These are phyloP conservation scores for Pseudogymnoascus sp. DNA, from an alignment of 2,329 filamentous ascomycete genomes.

Conservation along the genomic window DNA sequence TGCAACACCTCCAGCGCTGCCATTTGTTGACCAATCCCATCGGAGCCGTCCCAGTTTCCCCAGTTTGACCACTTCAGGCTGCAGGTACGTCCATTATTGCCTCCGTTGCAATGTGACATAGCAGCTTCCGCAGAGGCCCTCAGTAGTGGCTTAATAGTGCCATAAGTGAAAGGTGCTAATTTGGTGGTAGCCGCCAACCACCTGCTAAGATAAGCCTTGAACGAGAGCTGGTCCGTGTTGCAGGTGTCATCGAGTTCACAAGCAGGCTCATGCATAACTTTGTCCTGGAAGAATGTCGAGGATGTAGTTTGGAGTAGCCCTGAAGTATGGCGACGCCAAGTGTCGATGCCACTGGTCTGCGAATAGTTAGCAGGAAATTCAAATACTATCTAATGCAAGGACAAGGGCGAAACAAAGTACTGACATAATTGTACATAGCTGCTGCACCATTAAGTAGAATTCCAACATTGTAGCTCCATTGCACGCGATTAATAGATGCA, in stretches of 20 bases:
- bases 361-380: slow-evolving; percentile 20
- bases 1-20: slow-evolving; percentile 57
- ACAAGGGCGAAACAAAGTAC: slow-evolving; percentile 16
- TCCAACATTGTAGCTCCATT: slow-evolving; percentile 64
- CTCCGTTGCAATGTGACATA: slow-evolving; percentile 49
- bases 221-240: slow-evolving; percentile 54
- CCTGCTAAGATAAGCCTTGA: slow-evolving; percentile 54
- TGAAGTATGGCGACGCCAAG: slow-evolving; percentile 52
- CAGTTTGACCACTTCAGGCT: slow-evolving; percentile 51
- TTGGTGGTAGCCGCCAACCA: slow-evolving; percentile 56
- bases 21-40: slow-evolving; percentile 65
- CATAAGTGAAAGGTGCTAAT: slow-evolving; percentile 52
- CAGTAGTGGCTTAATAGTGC: slow-evolving; percentile 45
- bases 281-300: slow-evolving; percentile 48
- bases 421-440: slow-evolving; percentile 59
- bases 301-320: slow-evolving; percentile 46
- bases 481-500: slow-evolving; percentile 48
- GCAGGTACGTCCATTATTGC: slow-evolving; percentile 49
- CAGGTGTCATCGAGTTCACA: slow-evolving; percentile 56
- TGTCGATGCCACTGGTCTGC: slow-evolving; percentile 36
- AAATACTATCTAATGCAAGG: neutral
- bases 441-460: slow-evolving; percentile 58
- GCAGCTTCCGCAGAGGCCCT: slow-evolving; percentile 49
- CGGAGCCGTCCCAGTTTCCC: slow-evolving; percentile 47
- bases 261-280: slow-evolving; percentile 57